These are phyloP conservation scores for Vaccinium macrocarpon DNA, from an alignment of 148 eudicot species.

Conservation along the genomic window DNA sequence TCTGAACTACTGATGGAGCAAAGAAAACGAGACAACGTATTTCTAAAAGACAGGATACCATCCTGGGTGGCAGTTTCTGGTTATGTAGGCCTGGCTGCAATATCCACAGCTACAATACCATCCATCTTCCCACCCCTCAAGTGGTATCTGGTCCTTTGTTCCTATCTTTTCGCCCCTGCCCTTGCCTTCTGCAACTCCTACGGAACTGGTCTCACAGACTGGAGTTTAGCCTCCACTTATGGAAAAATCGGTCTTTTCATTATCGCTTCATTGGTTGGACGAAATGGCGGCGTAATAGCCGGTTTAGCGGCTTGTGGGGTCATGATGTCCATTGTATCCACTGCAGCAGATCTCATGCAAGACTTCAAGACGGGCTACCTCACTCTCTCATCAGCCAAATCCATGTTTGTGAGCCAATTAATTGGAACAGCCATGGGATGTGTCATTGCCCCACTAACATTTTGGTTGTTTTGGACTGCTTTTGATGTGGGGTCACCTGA, in stretches of 20 bases:
- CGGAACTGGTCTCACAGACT: slow-evolving; percentile 74
- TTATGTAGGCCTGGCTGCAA: slow-evolving; percentile 59
- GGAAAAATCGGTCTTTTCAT: slow-evolving; percentile 70
- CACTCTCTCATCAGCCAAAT: slow-evolving; percentile 61
- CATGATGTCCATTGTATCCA: slow-evolving; percentile 71
- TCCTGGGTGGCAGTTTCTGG: slow-evolving; percentile 71
- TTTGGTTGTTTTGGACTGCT: slow-evolving; percentile 69
- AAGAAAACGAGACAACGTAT: slow-evolving; percentile 53
- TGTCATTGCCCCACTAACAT: slow-evolving; percentile 65
- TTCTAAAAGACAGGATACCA: slow-evolving; percentile 57
- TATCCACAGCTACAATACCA: slow-evolving; percentile 57
- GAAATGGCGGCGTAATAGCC: slow-evolving; percentile 61
- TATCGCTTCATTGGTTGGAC: slow-evolving; percentile 60
- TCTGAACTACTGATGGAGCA: slow-evolving; percentile 48
- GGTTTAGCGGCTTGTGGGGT: slow-evolving; percentile 69
- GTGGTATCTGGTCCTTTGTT: slow-evolving; percentile 65
- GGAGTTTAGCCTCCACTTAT: slow-evolving; percentile 63
- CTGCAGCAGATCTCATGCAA: slow-evolving; percentile 80
- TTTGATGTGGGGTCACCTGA: slow-evolving; percentile 63
- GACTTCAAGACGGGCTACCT: slow-evolving; percentile 76
- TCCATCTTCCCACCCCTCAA: slow-evolving; percentile 60
- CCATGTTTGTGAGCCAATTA: slow-evolving; percentile 69
- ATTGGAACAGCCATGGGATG: slow-evolving; percentile 79
- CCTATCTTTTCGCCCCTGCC: slow-evolving; percentile 71
- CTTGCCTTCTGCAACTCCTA: slow-evolving; percentile 82